These are phyloP conservation scores for Paramecium sexaurelia DNA, from an alignment of 73 alveolate genomes.

Conservation along the genomic window DNA sequence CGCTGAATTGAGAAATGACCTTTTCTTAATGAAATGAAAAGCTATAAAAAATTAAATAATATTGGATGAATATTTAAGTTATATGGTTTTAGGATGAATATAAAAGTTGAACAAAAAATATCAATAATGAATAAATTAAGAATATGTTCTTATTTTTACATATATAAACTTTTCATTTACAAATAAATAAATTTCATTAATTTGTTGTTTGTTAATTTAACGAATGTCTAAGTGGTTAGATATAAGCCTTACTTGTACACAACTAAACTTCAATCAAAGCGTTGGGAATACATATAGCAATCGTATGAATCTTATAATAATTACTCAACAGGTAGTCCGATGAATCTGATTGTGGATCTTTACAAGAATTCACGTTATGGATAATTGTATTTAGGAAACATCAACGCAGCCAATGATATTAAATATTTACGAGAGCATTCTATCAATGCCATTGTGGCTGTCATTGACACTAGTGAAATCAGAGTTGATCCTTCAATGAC, in stretches of 20 bases:
- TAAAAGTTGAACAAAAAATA: too few relatives aligned
- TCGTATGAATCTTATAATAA: neutral
- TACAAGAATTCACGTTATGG: neutral
- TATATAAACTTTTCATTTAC: neutral
- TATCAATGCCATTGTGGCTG: conserved; percentile 14
- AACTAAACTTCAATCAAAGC: neutral
- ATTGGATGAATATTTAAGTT: too few relatives aligned
- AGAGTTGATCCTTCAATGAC: conserved; percentile 1
- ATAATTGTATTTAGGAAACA: conserved; percentile 9
- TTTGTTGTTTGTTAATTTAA: conserved; percentile 47
- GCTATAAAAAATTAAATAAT: too few relatives aligned
- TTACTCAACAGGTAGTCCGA: conserved; percentile 3
- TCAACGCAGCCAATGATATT: conserved; percentile 37
- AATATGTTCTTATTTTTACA: too few relatives aligned
- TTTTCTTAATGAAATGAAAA: too few relatives aligned
- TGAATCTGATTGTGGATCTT: conserved; percentile 5
- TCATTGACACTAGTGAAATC: conserved; percentile 42
- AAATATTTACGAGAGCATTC: neutral
- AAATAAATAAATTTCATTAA: neutral
- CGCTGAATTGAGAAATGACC: too few relatives aligned
- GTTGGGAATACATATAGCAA: neutral
- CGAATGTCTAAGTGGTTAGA: conserved; percentile 57
- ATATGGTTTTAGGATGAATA: too few relatives aligned
- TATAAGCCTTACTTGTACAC: neutral
- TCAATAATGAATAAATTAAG: neutral